Conservation (phyloP, 2,329 filamentous ascomycete genomes). For the Akanthomyces uredinophilus region DNA sequence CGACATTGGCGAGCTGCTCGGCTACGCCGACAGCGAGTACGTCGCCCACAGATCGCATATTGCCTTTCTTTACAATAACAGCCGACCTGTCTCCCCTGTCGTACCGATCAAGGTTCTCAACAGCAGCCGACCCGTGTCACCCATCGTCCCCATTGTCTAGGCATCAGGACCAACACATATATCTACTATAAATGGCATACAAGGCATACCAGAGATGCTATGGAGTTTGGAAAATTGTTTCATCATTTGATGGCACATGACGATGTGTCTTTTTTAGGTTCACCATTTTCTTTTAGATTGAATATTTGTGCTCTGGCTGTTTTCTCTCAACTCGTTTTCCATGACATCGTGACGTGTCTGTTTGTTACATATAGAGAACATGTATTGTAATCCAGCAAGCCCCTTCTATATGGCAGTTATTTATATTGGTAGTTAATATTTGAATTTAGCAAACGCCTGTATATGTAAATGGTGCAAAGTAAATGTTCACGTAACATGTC, state of each 20-base stretch:
- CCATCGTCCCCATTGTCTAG: slow-evolving; percentile 25
- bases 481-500: slow-evolving; percentile 9
- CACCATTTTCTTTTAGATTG: neutral
- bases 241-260: neutral
- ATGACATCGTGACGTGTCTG: too few species aligned
- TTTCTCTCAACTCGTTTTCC: neutral
- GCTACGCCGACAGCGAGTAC: slow-evolving; percentile 93
- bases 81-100: slow-evolving; percentile 47
- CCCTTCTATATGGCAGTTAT: neutral
- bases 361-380: too few species aligned
- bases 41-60: slow-evolving; percentile 85
- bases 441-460: slow-evolving; percentile 8
- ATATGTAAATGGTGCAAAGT: slow-evolving; percentile 5
- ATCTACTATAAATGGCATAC: slow-evolving; percentile 7
- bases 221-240: slow-evolving; percentile 4
- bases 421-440: neutral
- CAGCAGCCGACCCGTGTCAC: slow-evolving; percentile 50
- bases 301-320: neutral
- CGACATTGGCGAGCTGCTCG: slow-evolving; percentile 74
- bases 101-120: slow-evolving; percentile 31
- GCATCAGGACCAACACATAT: neutral
- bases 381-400: neutral
- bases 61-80: slow-evolving; percentile 60
- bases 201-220: slow-evolving; percentile 5
- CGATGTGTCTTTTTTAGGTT: neutral